Conservation (phyloP, 2,329 filamentous ascomycete species). For the Aspergillus bombycis region DNA sequence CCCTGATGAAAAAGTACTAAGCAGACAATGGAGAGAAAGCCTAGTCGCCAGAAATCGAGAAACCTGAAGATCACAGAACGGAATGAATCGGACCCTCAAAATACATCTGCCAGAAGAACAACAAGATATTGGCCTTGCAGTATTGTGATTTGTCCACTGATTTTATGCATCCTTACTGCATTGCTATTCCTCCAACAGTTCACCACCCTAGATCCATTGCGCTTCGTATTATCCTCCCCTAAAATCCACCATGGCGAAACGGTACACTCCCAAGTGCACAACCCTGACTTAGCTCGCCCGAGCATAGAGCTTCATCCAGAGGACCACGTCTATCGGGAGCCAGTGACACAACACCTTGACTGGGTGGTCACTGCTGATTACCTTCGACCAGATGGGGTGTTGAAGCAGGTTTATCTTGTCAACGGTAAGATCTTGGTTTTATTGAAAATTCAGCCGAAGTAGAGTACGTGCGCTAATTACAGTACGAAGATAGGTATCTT, state of each 20-base stretch:
- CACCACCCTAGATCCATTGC: background rate
- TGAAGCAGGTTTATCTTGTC: conserved; percentile 54
- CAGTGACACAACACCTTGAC: conserved; percentile 37
- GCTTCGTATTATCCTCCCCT: background rate
- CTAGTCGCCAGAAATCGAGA: conserved; percentile 22
- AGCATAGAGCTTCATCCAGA: conserved; percentile 45
- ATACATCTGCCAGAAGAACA: background rate
- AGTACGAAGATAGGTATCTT: conserved; percentile 37
- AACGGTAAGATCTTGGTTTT: conserved; percentile 41
- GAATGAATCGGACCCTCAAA: background rate
- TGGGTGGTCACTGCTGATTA: conserved; percentile 48
- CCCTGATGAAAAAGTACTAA: background rate
- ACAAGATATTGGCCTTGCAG: conserved; percentile 12
- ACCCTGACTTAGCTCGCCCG: conserved; percentile 20
- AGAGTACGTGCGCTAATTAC: background rate
- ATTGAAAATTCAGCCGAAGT: background rate
- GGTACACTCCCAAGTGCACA: background rate
- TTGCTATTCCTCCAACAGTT: conserved; percentile 20
- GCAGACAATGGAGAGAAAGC: conserved; percentile 22
- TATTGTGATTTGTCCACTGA: conserved; percentile 19
- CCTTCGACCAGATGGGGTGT: conserved; percentile 54
- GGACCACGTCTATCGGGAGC: conserved; percentile 43
- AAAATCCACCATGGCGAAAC: background rate
- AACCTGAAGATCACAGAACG: conserved; percentile 9
- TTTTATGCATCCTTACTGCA: conserved; percentile 19